Evolutionary conservation across 495 filamentous ascomycete species (phyloP).

Genomic region (Podospora conica): DNA sequence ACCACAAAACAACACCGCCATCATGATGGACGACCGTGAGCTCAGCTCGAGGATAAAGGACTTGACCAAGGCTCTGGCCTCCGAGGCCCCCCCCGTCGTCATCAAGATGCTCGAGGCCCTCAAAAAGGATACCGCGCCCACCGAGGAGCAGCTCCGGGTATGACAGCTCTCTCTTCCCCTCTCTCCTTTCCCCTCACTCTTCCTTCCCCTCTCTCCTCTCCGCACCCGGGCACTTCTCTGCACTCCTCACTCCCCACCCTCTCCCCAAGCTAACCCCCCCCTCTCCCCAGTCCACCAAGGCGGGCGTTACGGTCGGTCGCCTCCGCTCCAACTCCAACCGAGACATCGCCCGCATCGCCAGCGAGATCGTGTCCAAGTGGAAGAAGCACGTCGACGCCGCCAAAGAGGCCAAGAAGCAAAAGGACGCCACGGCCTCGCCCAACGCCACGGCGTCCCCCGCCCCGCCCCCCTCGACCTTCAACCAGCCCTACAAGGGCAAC

Average conservation of each 20-base stretch:
- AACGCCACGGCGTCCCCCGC: constrained; percentile 36
- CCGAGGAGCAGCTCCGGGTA: constrained; percentile 77
- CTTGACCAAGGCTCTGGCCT: constrained; percentile 67
- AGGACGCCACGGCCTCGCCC: constrained; percentile 31
- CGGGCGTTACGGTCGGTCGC: constrained; percentile 83
- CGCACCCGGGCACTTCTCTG: too few relatives aligned
- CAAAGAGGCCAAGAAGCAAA: constrained; percentile 52
- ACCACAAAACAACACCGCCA: background rate
- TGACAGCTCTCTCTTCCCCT: constrained; percentile 21
- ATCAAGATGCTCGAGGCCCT: constrained; percentile 67
- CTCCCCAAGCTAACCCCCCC: background rate
- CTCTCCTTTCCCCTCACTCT: background rate
- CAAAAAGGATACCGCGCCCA: constrained; percentile 69
- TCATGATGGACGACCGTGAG: constrained; percentile 71
- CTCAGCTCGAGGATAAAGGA: constrained; percentile 65
- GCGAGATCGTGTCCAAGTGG: constrained; percentile 84
- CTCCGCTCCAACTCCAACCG: constrained; percentile 68
- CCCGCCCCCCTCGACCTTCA: constrained; percentile 35
- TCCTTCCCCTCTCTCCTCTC: background rate
- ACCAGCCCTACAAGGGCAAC: constrained; percentile 61
- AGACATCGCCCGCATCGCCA: constrained; percentile 65
- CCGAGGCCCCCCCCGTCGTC: constrained; percentile 59
- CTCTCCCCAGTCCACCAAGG: constrained; percentile 64
- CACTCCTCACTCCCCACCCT: background rate
- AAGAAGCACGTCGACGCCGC: constrained; percentile 67